Percentiles rank a stretch among this genome's conserved stretches.
Evolutionary conservation across 495 filamentous ascomycete genomes (phyloP).

Genomic region (Penicillium flavigenum): DNA sequence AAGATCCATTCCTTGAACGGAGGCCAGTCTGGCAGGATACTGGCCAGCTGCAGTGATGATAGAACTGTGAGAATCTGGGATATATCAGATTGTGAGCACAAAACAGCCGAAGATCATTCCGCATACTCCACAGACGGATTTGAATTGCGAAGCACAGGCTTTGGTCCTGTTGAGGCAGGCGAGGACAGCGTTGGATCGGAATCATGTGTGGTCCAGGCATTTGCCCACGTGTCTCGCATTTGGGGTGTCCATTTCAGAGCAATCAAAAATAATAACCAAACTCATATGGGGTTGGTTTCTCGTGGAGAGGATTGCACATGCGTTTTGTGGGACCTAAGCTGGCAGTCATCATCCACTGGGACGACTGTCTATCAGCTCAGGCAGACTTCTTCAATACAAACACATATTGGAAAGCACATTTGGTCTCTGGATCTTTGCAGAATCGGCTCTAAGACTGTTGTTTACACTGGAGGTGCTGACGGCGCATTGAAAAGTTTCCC

Average conservation of each 20-base stretch:
- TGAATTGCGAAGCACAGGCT: slow-evolving; percentile 45
- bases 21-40: slow-evolving; percentile 49
- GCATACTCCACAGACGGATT: slow-evolving; percentile 47
- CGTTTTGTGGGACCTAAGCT: slow-evolving; percentile 64
- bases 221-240: slow-evolving; percentile 86
- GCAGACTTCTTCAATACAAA: slow-evolving; percentile 52
- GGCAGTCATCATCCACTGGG: slow-evolving; percentile 23
- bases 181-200: slow-evolving; percentile 31
- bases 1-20: slow-evolving; percentile 42
- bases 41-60: slow-evolving; percentile 95
- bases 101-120: slow-evolving; percentile 32
- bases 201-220: slow-evolving; percentile 59
- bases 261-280: slow-evolving; percentile 16
- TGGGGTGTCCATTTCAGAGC: slow-evolving; percentile 75
- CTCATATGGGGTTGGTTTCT: slow-evolving; percentile 56
- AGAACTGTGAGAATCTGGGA: slow-evolving; percentile 89
- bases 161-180: slow-evolving; percentile 27
- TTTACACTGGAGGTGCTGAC: slow-evolving; percentile 89
- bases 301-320: slow-evolving; percentile 77
- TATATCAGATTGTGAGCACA: slow-evolving; percentile 53
- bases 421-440: slow-evolving; percentile 66
- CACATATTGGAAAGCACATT: slow-evolving; percentile 87
- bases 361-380: slow-evolving; percentile 41
- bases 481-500: slow-evolving; percentile 51
- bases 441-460: slow-evolving; percentile 28